Evolutionary conservation across 257 asterid genomes (phyloP).

Genomic region (Solanum appendiculatum): DNA sequence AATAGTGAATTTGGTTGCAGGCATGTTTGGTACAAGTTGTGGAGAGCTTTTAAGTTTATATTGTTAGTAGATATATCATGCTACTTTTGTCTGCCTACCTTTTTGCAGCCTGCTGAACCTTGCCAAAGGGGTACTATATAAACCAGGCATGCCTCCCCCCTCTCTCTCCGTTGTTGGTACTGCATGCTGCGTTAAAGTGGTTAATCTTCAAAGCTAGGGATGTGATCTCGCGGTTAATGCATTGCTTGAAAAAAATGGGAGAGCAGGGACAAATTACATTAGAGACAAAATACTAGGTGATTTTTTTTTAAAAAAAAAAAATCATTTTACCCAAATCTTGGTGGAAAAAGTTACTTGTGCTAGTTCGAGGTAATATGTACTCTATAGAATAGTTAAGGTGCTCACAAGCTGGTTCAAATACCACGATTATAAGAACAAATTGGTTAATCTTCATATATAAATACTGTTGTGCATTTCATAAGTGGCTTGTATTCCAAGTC

Average conservation of each 20-base stretch:
- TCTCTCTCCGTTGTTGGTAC: neutral
- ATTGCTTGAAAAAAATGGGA: neutral
- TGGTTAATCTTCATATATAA: neutral
- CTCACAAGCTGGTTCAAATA: neutral
- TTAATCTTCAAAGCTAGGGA: neutral
- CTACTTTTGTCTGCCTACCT: neutral
- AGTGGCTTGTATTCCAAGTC: neutral
- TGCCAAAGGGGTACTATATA: neutral
- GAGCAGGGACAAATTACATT: neutral
- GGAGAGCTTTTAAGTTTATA: neutral
- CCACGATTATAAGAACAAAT: neutral
- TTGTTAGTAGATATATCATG: neutral
- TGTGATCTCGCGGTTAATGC: neutral
- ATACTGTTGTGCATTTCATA: neutral
- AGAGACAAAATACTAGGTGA: neutral
- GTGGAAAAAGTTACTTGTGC: neutral
- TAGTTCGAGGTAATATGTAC: neutral
- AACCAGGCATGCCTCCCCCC: neutral
- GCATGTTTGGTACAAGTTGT: neutral
- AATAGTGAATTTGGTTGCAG: neutral
- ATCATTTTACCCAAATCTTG: neutral
- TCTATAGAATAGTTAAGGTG: neutral
- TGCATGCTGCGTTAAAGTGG: neutral
- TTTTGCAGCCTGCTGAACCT: neutral
- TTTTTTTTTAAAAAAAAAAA: too few relatives aligned